These are phyloP conservation scores for Rhinocladiella mackenziei DNA, from an alignment of 2,329 filamentous ascomycete genomes.

Conservation along the genomic window DNA sequence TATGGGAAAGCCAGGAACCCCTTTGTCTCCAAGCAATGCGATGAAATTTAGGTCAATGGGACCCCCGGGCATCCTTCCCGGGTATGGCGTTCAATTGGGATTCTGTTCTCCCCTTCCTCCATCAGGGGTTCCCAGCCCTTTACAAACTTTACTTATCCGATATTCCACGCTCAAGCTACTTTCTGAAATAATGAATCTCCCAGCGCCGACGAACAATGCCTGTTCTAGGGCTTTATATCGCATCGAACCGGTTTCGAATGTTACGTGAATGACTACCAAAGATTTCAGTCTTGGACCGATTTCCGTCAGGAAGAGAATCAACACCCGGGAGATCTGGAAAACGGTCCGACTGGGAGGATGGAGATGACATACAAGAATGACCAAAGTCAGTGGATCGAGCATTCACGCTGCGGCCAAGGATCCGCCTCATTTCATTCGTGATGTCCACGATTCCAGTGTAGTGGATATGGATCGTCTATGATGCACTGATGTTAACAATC, in stretches of 20 bases:
- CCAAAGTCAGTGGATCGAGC: slow-evolving; percentile 39
- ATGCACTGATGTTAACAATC: too few relatives aligned
- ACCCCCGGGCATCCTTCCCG: too few relatives aligned
- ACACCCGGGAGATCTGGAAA: background rate
- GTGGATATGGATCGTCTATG: slow-evolving; percentile 37
- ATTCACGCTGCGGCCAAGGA: slow-evolving; percentile 35
- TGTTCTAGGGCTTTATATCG: slow-evolving; percentile 42
- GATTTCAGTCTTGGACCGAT: background rate
- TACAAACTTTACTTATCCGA: slow-evolving; percentile 35
- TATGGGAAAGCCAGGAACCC: too few relatives aligned
- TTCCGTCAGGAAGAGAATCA: too few relatives aligned
- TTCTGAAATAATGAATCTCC: slow-evolving; percentile 36
- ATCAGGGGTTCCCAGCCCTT: slow-evolving; percentile 4
- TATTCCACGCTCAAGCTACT: slow-evolving; percentile 37
- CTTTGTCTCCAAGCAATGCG: too few relatives aligned
- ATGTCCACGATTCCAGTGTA: slow-evolving; percentile 42
- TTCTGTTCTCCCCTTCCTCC: background rate
- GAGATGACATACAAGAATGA: slow-evolving; percentile 37
- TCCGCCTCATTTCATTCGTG: slow-evolving; percentile 33
- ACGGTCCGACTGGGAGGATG: background rate
- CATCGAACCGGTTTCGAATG: slow-evolving; percentile 42
- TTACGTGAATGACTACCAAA: slow-evolving; percentile 35
- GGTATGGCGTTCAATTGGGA: too few relatives aligned
- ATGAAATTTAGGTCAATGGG: too few relatives aligned
- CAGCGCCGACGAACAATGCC: slow-evolving; percentile 40